These are phyloP conservation scores for Solanum chilense DNA, from an alignment of 257 asterid genomes.

Conservation along the genomic window DNA sequence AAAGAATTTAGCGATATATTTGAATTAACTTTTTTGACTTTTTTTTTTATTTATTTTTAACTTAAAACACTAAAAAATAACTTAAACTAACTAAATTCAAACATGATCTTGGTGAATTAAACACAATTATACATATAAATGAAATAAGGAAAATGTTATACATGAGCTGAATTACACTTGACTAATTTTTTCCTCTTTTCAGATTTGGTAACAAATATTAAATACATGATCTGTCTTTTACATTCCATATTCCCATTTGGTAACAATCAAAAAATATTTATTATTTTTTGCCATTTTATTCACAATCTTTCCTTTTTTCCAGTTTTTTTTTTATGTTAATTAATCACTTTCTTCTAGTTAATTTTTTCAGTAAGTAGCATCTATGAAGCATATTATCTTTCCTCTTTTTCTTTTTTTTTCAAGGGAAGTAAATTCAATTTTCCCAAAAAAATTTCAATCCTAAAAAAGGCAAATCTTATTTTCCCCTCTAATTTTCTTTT, in stretches of 20 bases:
- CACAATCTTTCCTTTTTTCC: no score
- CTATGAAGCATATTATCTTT: neutral
- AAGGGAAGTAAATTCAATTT: neutral
- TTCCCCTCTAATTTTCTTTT: neutral
- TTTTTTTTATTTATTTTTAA: no score
- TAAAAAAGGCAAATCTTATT: neutral
- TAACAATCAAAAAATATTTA: neutral
- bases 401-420: neutral
- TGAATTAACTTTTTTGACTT: neutral
- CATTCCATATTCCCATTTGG: neutral
- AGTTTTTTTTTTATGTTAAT: neutral
- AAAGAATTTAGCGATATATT: no score
- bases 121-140: no score
- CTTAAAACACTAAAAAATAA: neutral
- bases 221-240: neutral
- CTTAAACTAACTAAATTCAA: neutral
- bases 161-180: neutral
- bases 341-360: neutral
- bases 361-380: neutral
- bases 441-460: neutral
- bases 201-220: neutral
- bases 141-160: no score
- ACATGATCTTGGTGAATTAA: no score
- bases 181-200: neutral
- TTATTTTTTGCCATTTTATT: neutral